These are phyloP conservation scores for Endogone sp. DNA, from an alignment of 192 early-diverging fungal species.

Conservation along the genomic window DNA sequence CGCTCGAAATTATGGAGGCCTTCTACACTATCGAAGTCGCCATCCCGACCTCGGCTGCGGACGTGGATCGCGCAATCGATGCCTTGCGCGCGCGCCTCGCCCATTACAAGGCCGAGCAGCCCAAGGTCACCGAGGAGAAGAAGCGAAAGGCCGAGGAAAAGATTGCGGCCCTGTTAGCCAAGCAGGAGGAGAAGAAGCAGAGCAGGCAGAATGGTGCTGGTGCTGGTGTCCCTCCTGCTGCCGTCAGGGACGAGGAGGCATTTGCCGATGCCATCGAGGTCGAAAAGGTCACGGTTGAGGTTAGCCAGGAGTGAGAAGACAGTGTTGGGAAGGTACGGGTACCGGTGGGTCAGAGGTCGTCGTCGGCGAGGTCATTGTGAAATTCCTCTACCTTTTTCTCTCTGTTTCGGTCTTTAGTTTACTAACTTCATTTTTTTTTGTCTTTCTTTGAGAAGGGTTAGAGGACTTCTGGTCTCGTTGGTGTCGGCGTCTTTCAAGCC, in stretches of 20 bases:
- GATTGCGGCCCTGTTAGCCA: slow-evolving; percentile 65
- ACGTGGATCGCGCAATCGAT: slow-evolving; percentile 66
- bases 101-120: slow-evolving; percentile 75
- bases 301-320: background rate
- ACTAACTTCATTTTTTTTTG: too few relatives aligned
- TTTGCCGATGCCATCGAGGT: background rate
- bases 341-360: background rate
- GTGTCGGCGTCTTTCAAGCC: background rate
- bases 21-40: slow-evolving; percentile 77
- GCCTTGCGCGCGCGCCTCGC: slow-evolving; percentile 66
- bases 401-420: too few relatives aligned
- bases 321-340: background rate
- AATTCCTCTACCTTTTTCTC: background rate
- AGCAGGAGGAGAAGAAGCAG: slow-evolving; percentile 36
- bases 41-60: slow-evolving; percentile 67
- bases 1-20: slow-evolving; percentile 74
- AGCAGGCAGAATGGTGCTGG: slow-evolving; percentile 9
- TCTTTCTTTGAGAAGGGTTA: too few relatives aligned
- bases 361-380: background rate
- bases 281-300: background rate
- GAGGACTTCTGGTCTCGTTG: background rate
- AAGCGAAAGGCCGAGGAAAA: slow-evolving; percentile 84
- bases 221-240: background rate
- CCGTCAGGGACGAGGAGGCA: background rate
- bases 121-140: slow-evolving; percentile 75